phyloP scores from a whole-genome alignment of 2,329 filamentous ascomycete species.

The Fusarium anthophilum region DNA sequence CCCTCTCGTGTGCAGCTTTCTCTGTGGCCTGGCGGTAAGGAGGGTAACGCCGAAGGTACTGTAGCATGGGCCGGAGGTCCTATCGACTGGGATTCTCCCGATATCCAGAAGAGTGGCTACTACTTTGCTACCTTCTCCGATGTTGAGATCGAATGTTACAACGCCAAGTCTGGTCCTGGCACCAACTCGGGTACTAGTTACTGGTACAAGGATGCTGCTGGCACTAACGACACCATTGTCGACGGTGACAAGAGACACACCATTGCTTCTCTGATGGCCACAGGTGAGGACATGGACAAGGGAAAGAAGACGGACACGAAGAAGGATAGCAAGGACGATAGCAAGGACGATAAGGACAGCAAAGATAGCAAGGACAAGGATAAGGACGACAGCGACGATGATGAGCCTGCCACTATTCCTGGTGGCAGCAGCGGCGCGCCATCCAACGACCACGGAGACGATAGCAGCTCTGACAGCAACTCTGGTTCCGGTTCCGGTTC shows the following conservation, averaged over 20 bases:
- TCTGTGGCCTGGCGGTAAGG: slow-evolving; percentile 91
- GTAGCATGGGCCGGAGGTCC: slow-evolving; percentile 88
- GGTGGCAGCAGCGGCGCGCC: slow-evolving; percentile 33
- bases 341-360: slow-evolving; percentile 23
- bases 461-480: slow-evolving; percentile 16
- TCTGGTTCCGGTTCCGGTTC: slow-evolving; percentile 5
- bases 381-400: slow-evolving; percentile 27
- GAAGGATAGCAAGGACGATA: slow-evolving; percentile 30
- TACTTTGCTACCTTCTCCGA: slow-evolving; percentile 85
- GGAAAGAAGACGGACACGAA: slow-evolving; percentile 47
- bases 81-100: slow-evolving; percentile 82
- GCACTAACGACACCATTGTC: slow-evolving; percentile 79
- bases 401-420: slow-evolving; percentile 36
- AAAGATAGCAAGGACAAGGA: slow-evolving; percentile 20
- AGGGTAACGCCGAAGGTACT: slow-evolving; percentile 83
- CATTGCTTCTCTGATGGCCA: slow-evolving; percentile 82
- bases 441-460: slow-evolving; percentile 33
- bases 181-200: slow-evolving; percentile 77
- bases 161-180: slow-evolving; percentile 69
- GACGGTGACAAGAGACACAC: slow-evolving; percentile 80
- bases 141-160: slow-evolving; percentile 87
- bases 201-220: slow-evolving; percentile 72
- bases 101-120: slow-evolving; percentile 86
- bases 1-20: slow-evolving; percentile 92
- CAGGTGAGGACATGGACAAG: slow-evolving; percentile 76